phyloP scores from a whole-genome alignment of 805 yeast genomes.

The Candida germanica region DNA sequence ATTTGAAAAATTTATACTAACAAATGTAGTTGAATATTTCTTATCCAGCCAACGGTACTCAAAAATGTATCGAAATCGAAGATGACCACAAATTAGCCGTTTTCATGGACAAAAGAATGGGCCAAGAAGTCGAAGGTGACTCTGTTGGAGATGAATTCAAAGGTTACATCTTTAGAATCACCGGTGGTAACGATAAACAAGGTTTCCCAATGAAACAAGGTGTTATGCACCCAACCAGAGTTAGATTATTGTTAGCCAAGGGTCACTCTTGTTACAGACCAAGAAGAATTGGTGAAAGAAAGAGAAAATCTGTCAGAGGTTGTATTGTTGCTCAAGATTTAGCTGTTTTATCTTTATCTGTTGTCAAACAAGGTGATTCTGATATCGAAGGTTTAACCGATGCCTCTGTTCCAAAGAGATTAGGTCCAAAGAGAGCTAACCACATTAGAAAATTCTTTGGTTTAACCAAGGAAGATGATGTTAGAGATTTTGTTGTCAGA shows the following conservation, averaged over 20 bases:
- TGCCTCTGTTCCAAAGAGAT: constrained; percentile 93
- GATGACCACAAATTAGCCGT: constrained; percentile 98
- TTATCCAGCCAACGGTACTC: constrained; percentile 99
- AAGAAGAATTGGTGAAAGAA: constrained; percentile 99
- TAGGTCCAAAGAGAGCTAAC: constrained; percentile 99
- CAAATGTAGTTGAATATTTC: constrained; percentile 91
- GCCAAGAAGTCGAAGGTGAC: constrained; percentile 99
- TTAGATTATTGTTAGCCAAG: constrained; percentile 87
- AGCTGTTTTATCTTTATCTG: constrained; percentile 88
- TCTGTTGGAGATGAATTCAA: constrained; percentile 97
- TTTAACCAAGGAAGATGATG: constrained; percentile 91
- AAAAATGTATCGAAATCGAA: constrained; percentile 95
- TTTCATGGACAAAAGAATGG: constrained; percentile 99
- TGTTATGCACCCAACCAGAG: constrained; percentile 99
- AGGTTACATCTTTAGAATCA: constrained; percentile 97
- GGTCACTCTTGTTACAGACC: constrained; percentile 99
- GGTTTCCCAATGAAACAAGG: constrained; percentile 99
- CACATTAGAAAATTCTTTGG: constrained; percentile 99
- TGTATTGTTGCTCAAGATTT: constrained; percentile 97
- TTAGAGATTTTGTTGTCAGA: constrained; percentile 88
- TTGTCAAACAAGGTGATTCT: constrained; percentile 95
- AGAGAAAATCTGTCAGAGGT: constrained; percentile 99
- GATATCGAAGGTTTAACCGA: constrained; percentile 97
- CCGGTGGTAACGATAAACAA: constrained; percentile 99
- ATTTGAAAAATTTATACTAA: constrained; percentile 15